These are phyloP conservation scores for Neoboletus magnificus DNA, from an alignment of 768 basidiomycete species.

Conservation along the genomic window DNA sequence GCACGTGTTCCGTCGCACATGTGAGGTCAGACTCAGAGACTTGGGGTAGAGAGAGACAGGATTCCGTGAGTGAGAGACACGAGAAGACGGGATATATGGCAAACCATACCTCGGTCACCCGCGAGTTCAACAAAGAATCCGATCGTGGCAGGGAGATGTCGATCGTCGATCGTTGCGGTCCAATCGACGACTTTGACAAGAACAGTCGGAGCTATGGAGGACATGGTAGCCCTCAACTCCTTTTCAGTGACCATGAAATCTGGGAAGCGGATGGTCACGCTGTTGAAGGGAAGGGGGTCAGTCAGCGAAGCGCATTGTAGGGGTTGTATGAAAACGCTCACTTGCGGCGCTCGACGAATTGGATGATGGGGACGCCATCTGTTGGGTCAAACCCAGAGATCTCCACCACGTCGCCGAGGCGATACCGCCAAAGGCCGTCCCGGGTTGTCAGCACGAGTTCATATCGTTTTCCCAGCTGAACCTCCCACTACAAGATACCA, in stretches of 20 bases:
- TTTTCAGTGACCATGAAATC: conserved; percentile 12
- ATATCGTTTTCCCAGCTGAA: conserved; percentile 11
- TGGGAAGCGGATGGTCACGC: conserved; percentile 7
- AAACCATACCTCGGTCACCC: not conserved
- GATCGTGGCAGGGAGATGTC: conserved; percentile 4
- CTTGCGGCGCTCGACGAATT: conserved; percentile 16
- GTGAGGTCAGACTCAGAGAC: conserved; percentile 1
- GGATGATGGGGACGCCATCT: conserved; percentile 18
- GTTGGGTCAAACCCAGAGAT: conserved; percentile 17
- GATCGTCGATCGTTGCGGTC: conserved; percentile 12
- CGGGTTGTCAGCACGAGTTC: conserved; percentile 18
- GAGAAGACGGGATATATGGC: not conserved
- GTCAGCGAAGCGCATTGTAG: not conserved
- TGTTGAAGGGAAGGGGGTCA: not conserved
- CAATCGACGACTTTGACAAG: conserved; percentile 9
- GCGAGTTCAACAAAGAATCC: conserved; percentile 18
- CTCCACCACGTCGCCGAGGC: conserved; percentile 21
- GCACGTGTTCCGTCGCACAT: not conserved
- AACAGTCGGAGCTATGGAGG: not conserved
- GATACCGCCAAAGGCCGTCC: conserved; percentile 23
- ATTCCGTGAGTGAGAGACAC: not conserved
- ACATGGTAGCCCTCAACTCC: conserved; percentile 8
- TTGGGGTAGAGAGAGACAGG: not conserved
- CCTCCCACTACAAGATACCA: conserved; percentile 13
- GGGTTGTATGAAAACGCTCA: not conserved